Base-by-base conservation (phyloP, 1,139 yeast species). In the Pneumocystis canis region DNA sequence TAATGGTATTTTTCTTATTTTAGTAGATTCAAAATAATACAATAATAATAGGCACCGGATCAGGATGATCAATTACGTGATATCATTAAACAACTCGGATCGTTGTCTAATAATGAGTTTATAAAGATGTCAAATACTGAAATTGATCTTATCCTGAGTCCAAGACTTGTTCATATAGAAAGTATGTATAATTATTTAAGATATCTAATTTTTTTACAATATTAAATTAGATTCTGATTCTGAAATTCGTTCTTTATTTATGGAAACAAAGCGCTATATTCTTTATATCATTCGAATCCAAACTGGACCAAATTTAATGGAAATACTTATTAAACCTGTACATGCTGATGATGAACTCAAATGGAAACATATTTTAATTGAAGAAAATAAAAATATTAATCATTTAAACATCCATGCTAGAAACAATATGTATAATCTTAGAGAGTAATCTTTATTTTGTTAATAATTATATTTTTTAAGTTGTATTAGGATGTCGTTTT, bases 241-340 rank as follows among this genome's bases (percentile, higher is more conserved):
- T 28, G 80, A 73, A 60, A 71, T 69, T 60, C 74, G 70, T 67
- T 77, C 85, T 1, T 74, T 89, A 40, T 77, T 87, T 70, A 81
- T 90, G 60, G 90, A 89, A 69, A 89, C 88, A 0, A 92, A 92
- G 72, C 78, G 96, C 67, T 85, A 90, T 67, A 75, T 90, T 41
- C 75, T 87, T 30, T 89, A 89, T 70, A 83, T 90, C 68, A 82
- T 90, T 66, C 82, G 90, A 66, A 87, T 92, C 16, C 96, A 92
- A 75, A 78, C 78, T 58, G 89, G 89, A 30, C 78, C 81, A 2
- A 86, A 84, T 65, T 74, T 92, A 60, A 78, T 88, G 66, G 95
- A 87, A 59, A 75, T 90, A 61, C 76, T 89, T 63, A 80, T 87
- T 4, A 83, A 89, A 7, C 86, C 87, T 1, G 88, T 90, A 33